These are phyloP conservation scores for Mycena epipterygia DNA, from an alignment of 768 basidiomycete species.

Conservation along the genomic window DNA sequence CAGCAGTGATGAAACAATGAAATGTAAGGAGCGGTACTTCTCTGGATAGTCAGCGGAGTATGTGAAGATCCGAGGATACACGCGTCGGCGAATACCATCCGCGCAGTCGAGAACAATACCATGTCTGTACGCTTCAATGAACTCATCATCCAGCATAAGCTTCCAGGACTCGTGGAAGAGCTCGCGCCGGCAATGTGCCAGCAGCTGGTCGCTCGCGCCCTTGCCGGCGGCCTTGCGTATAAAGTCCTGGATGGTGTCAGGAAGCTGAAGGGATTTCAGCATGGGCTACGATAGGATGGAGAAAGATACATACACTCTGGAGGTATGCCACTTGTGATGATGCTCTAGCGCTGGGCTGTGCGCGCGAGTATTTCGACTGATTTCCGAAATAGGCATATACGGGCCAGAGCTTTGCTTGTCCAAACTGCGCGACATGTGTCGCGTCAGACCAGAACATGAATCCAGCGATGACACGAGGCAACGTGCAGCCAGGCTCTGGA, in stretches of 20 bases:
- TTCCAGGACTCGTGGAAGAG: constrained; percentile 16
- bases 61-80: constrained; percentile 41
- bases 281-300: background rate
- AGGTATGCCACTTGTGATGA: constrained; percentile 11
- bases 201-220: background rate
- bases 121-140: constrained; percentile 37
- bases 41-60: constrained; percentile 47
- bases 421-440: constrained; percentile 31
- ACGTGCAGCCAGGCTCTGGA: constrained; percentile 34
- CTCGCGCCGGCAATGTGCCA: constrained; percentile 17
- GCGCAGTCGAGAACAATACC: constrained; percentile 38
- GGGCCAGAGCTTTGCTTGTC: constrained; percentile 40
- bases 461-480: constrained; percentile 30
- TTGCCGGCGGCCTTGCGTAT: background rate
- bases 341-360: constrained; percentile 40
- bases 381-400: constrained; percentile 40
- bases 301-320: background rate
- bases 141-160: constrained; percentile 30
- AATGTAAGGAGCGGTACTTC: constrained; percentile 29
- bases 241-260: constrained; percentile 14
- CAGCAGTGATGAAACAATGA: background rate
- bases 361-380: constrained; percentile 35
- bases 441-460: constrained; percentile 39
- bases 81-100: constrained; percentile 37
- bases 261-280: background rate